phyloP scores from a whole-genome alignment of 257 asterid genomes.

The Lithospermum erythrorhizon region DNA sequence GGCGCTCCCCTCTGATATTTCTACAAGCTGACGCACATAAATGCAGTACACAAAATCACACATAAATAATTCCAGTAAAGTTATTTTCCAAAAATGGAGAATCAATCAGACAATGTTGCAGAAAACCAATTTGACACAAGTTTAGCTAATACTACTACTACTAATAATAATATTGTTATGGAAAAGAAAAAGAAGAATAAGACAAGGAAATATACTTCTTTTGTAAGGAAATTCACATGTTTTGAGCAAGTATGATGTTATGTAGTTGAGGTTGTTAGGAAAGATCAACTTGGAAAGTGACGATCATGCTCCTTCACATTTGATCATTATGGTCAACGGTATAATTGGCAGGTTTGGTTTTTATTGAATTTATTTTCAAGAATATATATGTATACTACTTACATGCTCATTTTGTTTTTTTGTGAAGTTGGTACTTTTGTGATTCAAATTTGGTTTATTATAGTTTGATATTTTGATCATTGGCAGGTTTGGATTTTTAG shows the following conservation, averaged over 20 bases:
- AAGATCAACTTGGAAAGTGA: slow-evolving; percentile 35
- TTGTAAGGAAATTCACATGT: slow-evolving; percentile 39
- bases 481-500: no score
- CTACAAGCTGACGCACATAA: not conserved
- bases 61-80: not conserved
- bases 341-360: slow-evolving; percentile 60
- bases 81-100: not conserved
- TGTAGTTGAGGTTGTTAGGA: slow-evolving; percentile 25
- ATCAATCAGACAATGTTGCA: not conserved
- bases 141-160: no score
- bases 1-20: no score
- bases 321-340: slow-evolving; percentile 84
- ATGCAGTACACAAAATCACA: not conserved
- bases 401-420: no score
- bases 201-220: slow-evolving; percentile 8
- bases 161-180: not conserved
- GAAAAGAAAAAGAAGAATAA: slow-evolving; percentile 20
- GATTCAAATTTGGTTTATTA: no score
- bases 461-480: no score
- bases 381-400: no score
- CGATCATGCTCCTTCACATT: slow-evolving; percentile 36
- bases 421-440: no score
- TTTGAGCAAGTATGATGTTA: slow-evolving; percentile 33
- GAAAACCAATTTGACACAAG: not conserved
- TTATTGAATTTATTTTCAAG: no score